These are phyloP conservation scores for Aspergillus thermomutatus DNA, from an alignment of 2,329 filamentous ascomycete genomes.

Conservation along the genomic window DNA sequence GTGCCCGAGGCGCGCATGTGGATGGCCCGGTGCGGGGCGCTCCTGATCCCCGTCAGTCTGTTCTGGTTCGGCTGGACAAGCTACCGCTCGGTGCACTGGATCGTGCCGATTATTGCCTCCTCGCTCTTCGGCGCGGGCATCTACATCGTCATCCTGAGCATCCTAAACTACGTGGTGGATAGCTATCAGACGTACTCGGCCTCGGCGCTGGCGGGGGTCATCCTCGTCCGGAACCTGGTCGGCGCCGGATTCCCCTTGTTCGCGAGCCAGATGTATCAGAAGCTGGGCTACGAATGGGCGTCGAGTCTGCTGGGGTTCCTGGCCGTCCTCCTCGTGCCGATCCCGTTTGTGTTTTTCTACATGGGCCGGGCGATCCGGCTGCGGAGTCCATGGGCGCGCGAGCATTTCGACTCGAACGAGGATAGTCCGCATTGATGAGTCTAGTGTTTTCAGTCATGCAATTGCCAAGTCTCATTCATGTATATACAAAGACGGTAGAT, in stretches of 20 bases:
- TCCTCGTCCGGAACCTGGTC: slow-evolving; percentile 65
- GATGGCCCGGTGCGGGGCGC: slow-evolving; percentile 60
- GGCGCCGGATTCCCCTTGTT: slow-evolving; percentile 33
- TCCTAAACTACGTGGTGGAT: slow-evolving; percentile 70
- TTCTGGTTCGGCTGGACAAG: slow-evolving; percentile 68
- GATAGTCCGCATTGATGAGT: slow-evolving; percentile 25
- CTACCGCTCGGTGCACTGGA: slow-evolving; percentile 61
- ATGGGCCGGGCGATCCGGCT: slow-evolving; percentile 28
- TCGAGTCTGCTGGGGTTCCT: slow-evolving; percentile 38
- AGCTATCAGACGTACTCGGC: slow-evolving; percentile 70
- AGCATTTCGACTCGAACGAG: slow-evolving; percentile 27
- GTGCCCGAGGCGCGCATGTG: slow-evolving; percentile 63
- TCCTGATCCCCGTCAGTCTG: slow-evolving; percentile 61
- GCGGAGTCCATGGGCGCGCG: slow-evolving; percentile 21
- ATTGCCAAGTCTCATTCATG: too few species aligned
- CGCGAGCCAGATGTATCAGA: slow-evolving; percentile 36
- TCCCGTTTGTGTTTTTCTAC: slow-evolving; percentile 40
- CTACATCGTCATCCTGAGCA: slow-evolving; percentile 68
- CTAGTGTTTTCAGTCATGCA: too few species aligned
- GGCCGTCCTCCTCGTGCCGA: slow-evolving; percentile 34
- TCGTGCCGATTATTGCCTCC: slow-evolving; percentile 63
- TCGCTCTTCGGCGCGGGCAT: slow-evolving; percentile 68
- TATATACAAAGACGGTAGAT: not conserved
- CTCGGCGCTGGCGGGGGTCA: slow-evolving; percentile 71
- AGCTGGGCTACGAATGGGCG: slow-evolving; percentile 36